Evolutionary conservation across 2,329 filamentous ascomycete genomes (phyloP).

Genomic region (Alternaria ventricosa): DNA sequence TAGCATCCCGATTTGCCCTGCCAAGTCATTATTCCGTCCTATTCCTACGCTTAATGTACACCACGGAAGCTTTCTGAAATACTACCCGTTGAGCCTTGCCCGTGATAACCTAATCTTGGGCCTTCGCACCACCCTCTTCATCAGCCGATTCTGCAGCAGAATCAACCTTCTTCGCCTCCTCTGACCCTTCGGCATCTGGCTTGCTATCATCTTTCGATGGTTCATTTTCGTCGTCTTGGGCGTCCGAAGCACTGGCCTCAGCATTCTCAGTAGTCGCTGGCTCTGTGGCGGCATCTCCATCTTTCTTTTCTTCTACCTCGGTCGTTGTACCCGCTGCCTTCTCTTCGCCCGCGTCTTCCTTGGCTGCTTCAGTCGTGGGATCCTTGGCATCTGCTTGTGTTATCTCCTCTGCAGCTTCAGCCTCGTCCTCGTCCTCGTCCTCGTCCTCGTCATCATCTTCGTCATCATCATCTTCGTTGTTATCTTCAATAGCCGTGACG

Average conservation of each 20-base stretch:
- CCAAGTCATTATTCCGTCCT: background rate
- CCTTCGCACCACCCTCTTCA: conserved; percentile 14
- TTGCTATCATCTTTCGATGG: conserved; percentile 4
- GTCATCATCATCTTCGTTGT: conserved; percentile 23
- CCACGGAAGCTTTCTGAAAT: background rate
- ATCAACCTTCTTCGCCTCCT: conserved; percentile 23
- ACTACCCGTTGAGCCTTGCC: background rate
- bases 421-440: conserved; percentile 12
- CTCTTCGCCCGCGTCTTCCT: conserved; percentile 25
- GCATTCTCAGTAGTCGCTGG: conserved; percentile 2
- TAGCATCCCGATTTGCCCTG: background rate
- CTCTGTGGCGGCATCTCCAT: conserved; percentile 7
- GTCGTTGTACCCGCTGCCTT: conserved; percentile 15
- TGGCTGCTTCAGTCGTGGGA: conserved; percentile 22
- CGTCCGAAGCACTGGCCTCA: conserved; percentile 2
- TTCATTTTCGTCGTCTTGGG: conserved; percentile 2
- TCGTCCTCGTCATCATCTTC: conserved; percentile 19
- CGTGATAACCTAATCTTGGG: conserved; percentile 3
- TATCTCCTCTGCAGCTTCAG: conserved; percentile 29
- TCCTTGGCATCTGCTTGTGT: conserved; percentile 13
- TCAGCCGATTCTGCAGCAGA: conserved; percentile 9
- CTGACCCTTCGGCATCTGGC: conserved; percentile 5
- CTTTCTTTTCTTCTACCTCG: conserved; percentile 15
- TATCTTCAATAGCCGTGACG: conserved; percentile 22
- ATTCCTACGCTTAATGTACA: conserved; percentile 8